These are phyloP conservation scores for Aureobasidium uvarum DNA, from an alignment of 2,329 filamentous ascomycete species.

Conservation along the genomic window DNA sequence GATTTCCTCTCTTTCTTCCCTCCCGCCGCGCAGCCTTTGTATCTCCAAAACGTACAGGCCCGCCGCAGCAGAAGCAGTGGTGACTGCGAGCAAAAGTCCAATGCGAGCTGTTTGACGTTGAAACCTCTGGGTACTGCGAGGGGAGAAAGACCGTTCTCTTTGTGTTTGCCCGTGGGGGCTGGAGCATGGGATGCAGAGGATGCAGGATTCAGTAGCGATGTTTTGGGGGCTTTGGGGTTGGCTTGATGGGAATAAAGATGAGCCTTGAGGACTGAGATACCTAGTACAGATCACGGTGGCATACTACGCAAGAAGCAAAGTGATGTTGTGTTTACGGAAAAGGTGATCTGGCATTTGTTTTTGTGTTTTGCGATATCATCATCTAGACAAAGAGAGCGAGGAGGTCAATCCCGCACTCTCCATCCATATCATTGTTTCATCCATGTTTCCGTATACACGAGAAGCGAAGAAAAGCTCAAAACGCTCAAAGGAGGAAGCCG, in stretches of 20 bases:
- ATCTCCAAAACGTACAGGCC: neutral
- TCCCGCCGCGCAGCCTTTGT: neutral
- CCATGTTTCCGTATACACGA: no score
- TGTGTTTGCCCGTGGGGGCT: neutral
- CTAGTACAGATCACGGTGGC: no score
- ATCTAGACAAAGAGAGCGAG: no score
- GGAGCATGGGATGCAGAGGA: slow-evolving; percentile 5
- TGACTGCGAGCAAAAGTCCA: slow-evolving; percentile 4
- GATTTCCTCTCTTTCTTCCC: neutral
- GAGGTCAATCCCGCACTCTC: no score
- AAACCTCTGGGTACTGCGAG: neutral
- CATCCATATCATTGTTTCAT: no score
- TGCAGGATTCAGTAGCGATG: neutral
- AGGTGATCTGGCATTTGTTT: no score
- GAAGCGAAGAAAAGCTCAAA: neutral
- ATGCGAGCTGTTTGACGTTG: neutral
- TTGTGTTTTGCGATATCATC: no score
- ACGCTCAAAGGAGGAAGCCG: neutral
- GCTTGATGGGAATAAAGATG: slow-evolving; percentile 1
- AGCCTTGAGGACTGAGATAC: no score
- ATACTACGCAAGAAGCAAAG: no score
- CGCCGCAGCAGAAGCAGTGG: slow-evolving; percentile 9
- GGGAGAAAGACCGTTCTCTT: slow-evolving; percentile 1
- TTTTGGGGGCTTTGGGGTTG: slow-evolving; percentile 20
- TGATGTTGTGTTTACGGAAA: no score